Base-by-base conservation (phyloP, 768 basidiomycete genomes). In the Punctularia strigosozonata region DNA sequence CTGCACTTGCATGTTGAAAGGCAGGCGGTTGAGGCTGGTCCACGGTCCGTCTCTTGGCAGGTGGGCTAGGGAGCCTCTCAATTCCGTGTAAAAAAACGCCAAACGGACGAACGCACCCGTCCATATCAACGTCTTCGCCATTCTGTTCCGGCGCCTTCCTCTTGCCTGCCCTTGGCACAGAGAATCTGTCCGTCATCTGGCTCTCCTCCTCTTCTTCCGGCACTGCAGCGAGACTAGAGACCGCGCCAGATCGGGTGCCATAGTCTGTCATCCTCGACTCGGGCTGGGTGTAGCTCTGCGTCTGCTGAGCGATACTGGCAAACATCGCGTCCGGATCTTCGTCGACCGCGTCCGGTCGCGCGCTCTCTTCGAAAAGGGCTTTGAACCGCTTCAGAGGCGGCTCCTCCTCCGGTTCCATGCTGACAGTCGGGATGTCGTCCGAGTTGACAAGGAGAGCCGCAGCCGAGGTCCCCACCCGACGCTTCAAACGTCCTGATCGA, bases 351-450 rank as follows among this genome's bases (percentile, higher is more conserved):
- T n/a, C n/a, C n/a, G n/a, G n/a, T n/a, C n/a, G n/a, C n/a, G n/a
- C n/a, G 31, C 64, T 77, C 6, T 74, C 71, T 14, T 84, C 81
- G 44, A 81, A 84, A 8, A 84, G 61, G 0, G 75, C 72, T 47
- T 74, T 78, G 61, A 77, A 81, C 54, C 74, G 80, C 51, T 84
- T 84, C 20, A 72, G 53, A 2, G 77, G 71, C 0, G 77, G 81
- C 44, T 77, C 76, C n/a, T 45, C 39, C 4, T 59, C 56, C 14
- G 54, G 51, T 6, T 57, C 41, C 4, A 50, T 37, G 14, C 45
- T 44, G 20, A 52, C 50, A 14, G 38, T 43, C 3, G 56, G 47
- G 13, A 43, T 43, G 20, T 41, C 38, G 20, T 40, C 42, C 2
- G 49, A 42, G 20, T 50, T 43, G 22, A 43, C 53, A 3, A 48